Percentiles rank a stretch among this genome's conserved stretches.
phyloP scores from a whole-genome alignment of 139 green algal species.

The Bryopsis sp. region DNA sequence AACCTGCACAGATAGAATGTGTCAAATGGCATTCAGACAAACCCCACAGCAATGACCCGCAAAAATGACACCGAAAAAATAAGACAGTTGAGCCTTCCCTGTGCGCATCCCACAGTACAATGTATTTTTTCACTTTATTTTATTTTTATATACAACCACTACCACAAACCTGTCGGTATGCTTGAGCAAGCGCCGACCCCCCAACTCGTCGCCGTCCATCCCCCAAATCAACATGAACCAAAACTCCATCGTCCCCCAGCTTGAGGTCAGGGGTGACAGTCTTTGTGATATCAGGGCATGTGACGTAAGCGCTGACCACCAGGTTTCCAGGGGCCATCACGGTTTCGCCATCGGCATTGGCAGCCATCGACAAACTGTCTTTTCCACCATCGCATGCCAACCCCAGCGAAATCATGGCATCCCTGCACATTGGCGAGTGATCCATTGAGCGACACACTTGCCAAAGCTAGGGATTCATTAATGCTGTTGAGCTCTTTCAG shows the following conservation, averaged over 20 bases:
- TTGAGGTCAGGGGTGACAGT: conserved; percentile 69
- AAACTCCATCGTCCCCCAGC: conserved; percentile 38
- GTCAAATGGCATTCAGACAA: not conserved
- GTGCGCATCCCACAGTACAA: too few species aligned
- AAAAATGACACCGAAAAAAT: too few species aligned
- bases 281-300: conserved; percentile 90
- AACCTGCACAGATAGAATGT: conserved; percentile 37
- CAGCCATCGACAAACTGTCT: conserved; percentile 96
- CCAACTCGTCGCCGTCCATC: conserved; percentile 61
- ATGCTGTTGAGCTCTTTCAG: too few species aligned
- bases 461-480: too few species aligned
- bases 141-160: too few species aligned
- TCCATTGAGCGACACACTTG: not conserved
- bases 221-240: conserved; percentile 90
- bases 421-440: conserved; percentile 26
- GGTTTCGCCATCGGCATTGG: conserved; percentile 64
- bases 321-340: conserved; percentile 95
- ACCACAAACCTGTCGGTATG: conserved; percentile 37
- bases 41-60: too few species aligned
- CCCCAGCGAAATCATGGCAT: conserved; percentile 75
- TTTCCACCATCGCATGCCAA: conserved; percentile 96
- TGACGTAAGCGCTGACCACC: conserved; percentile 89
- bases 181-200: conserved; percentile 86
- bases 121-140: too few species aligned
- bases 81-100: too few species aligned